Conservation (phyloP, 768 basidiomycete genomes). For the Porpolomopsis calyptriformis region DNA sequence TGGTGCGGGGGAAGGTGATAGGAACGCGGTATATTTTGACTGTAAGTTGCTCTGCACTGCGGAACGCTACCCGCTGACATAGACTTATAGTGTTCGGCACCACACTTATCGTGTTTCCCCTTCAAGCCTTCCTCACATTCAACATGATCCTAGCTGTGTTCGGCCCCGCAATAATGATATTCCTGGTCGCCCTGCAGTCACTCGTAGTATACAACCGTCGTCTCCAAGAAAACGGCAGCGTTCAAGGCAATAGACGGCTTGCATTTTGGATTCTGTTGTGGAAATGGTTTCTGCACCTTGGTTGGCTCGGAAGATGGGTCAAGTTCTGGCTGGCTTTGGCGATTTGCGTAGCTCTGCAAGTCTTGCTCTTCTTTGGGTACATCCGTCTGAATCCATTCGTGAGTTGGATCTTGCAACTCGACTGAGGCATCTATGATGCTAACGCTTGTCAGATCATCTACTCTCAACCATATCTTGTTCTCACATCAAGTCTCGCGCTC, state of each 20-base stretch:
- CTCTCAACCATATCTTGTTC: constrained; percentile 39
- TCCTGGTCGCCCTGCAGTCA: constrained; percentile 25
- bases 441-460: constrained; percentile 43
- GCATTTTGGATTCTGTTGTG: constrained; percentile 14
- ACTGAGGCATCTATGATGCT: too few relatives aligned
- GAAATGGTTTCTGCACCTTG: constrained; percentile 16
- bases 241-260: constrained; percentile 11
- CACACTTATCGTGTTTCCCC: constrained; percentile 43
- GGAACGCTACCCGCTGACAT: constrained; percentile 2
- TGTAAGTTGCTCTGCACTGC: constrained; percentile 31
- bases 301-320: constrained; percentile 34
- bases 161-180: constrained; percentile 46
- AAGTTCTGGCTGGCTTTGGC: constrained; percentile 55
- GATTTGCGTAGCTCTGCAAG: constrained; percentile 35
- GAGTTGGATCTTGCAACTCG: constrained; percentile 16
- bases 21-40: constrained; percentile 58
- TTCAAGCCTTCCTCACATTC: constrained; percentile 37
- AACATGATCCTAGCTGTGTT: constrained; percentile 52
- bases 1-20: constrained; percentile 14
- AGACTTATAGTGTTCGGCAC: constrained; percentile 44
- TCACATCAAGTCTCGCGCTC: constrained; percentile 32
- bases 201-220: constrained; percentile 2
- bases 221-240: neutral
- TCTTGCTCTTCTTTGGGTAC: constrained; percentile 37
- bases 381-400: constrained; percentile 54